Percentiles rank a stretch among this genome's conserved stretches.
Conservation (phyloP, 2,329 filamentous ascomycete genomes). For the Diaporthe eres region DNA sequence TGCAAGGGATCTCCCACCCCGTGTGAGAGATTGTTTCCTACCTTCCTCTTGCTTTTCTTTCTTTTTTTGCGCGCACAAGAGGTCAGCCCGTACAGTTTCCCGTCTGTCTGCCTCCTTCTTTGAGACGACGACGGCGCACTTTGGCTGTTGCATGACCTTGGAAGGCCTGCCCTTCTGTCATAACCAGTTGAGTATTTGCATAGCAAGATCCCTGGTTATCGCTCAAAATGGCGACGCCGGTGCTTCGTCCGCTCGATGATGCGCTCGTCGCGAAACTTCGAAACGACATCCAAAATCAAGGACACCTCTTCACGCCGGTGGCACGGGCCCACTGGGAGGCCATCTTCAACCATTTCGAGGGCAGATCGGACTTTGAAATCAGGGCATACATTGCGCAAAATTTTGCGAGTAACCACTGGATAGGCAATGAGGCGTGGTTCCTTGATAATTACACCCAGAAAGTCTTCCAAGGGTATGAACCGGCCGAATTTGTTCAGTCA, state of each 20-base stretch:
- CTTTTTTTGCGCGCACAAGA: constrained; percentile 3
- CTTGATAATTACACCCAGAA: constrained; percentile 32
- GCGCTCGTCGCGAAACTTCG: not conserved
- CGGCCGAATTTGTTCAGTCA: not conserved
- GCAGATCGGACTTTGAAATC: not conserved
- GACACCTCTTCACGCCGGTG: not conserved
- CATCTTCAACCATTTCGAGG: not conserved
- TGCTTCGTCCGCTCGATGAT: constrained; percentile 21
- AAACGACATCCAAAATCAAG: not conserved
- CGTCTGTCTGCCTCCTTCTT: constrained; percentile 11
- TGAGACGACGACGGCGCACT: constrained; percentile 13
- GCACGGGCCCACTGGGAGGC: constrained; percentile 8
- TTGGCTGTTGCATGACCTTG: not conserved
- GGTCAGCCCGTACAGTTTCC: not conserved
- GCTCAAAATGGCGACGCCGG: constrained; percentile 16
- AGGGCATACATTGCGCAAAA: constrained; percentile 10
- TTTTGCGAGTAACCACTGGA: constrained; percentile 7
- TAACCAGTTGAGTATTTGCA: not conserved
- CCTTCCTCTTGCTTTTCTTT: constrained; percentile 9
- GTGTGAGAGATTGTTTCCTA: constrained; percentile 14
- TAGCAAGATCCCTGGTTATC: not conserved
- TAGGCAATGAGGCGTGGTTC: not conserved
- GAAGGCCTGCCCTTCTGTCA: not conserved
- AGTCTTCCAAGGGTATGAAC: constrained; percentile 39
- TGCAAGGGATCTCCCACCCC: constrained; percentile 6